Evolutionary conservation across 2,329 filamentous ascomycete genomes (phyloP).

Genomic region (Parastagonospora nodorum): DNA sequence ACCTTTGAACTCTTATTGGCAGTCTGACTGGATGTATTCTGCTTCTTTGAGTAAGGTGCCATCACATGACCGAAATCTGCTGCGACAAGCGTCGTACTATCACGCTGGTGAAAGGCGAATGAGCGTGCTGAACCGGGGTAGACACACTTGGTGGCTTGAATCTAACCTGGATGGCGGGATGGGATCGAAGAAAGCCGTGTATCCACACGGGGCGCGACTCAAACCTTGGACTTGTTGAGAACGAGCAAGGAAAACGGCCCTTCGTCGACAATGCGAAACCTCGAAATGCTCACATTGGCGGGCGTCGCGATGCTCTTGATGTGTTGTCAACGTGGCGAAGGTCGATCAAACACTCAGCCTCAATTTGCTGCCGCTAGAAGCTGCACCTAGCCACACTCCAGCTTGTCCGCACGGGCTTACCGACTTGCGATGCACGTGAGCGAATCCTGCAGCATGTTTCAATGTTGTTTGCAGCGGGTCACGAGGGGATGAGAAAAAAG

Average conservation of each 20-base stretch:
- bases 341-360: slow-evolving; percentile 40
- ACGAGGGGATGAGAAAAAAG: slow-evolving; percentile 34
- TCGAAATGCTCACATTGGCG: slow-evolving; percentile 6
- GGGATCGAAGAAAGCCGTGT: slow-evolving; percentile 20
- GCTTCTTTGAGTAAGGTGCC: slow-evolving; percentile 22
- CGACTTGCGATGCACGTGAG: slow-evolving; percentile 21
- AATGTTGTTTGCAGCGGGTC: slow-evolving; percentile 24
- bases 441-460: slow-evolving; percentile 21
- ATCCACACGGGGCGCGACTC: slow-evolving; percentile 22
- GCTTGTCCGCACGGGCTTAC: slow-evolving; percentile 34
- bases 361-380: slow-evolving; percentile 27
- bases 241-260: slow-evolving; percentile 15
- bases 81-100: slow-evolving; percentile 31
- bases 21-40: slow-evolving; percentile 12
- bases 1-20: slow-evolving; percentile 31
- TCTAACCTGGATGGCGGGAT: slow-evolving; percentile 35
- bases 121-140: slow-evolving; percentile 31
- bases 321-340: slow-evolving; percentile 41
- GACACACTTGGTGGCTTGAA: slow-evolving; percentile 33
- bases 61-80: slow-evolving; percentile 36
- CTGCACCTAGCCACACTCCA: slow-evolving; percentile 40
- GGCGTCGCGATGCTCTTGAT: slow-evolving; percentile 27
- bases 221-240: slow-evolving; percentile 34
- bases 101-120: slow-evolving; percentile 39
- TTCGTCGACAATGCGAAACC: slow-evolving; percentile 8